phyloP scores from a whole-genome alignment of 2,329 filamentous ascomycete genomes.

The Dothideomycetes sp. region DNA sequence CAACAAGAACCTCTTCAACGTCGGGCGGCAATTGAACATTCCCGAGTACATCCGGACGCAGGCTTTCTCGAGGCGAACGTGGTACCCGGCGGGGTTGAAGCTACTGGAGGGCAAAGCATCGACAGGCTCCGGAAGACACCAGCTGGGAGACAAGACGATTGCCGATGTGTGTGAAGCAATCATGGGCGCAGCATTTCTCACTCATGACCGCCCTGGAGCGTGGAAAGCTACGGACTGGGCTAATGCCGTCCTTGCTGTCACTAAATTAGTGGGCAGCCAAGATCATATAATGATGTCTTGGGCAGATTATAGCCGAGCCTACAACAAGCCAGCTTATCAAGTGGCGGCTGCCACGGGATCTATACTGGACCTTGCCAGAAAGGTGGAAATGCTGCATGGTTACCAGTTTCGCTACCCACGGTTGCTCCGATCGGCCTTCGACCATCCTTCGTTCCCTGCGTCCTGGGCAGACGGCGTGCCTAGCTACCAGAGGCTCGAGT shows the following conservation, averaged over 20 bases:
- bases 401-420: constrained; percentile 66
- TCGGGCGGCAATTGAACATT: constrained; percentile 54
- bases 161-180: constrained; percentile 92
- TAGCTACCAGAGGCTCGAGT: constrained; percentile 83
- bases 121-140: constrained; percentile 44
- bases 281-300: constrained; percentile 62
- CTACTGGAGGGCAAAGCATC: constrained; percentile 61
- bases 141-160: constrained; percentile 62
- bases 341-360: constrained; percentile 47
- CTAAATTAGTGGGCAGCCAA: constrained; percentile 53
- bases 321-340: constrained; percentile 63
- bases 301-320: constrained; percentile 61
- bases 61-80: constrained; percentile 63
- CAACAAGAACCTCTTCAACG: constrained; percentile 80
- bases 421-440: constrained; percentile 73
- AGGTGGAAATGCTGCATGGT: constrained; percentile 48
- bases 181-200: constrained; percentile 71
- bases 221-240: constrained; percentile 42
- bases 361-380: constrained; percentile 56
- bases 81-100: constrained; percentile 76
- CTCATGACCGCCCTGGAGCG: constrained; percentile 33
- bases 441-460: constrained; percentile 71
- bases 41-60: constrained; percentile 74
- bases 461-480: constrained; percentile 63
- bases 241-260: constrained; percentile 54